A percentile compares a stretch with the other conserved stretches of the same genome.
These are phyloP conservation scores for Mollisiaceae sp. DNA, from an alignment of 2,329 filamentous ascomycete species.

Conservation along the genomic window DNA sequence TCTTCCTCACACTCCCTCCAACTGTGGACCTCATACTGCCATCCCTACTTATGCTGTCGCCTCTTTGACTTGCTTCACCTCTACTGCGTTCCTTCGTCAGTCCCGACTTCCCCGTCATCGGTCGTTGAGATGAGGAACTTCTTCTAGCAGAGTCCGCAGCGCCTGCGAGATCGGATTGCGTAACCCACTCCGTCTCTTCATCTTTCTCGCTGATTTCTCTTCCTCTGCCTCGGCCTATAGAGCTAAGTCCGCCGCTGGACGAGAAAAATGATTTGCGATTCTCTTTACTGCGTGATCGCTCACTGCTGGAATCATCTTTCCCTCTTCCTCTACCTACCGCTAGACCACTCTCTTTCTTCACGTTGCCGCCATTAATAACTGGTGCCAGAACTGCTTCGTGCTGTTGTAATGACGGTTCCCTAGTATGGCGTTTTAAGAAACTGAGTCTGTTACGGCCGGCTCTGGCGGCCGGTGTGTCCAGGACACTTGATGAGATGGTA, in stretches of 20 bases:
- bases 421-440: constrained; percentile 27
- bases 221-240: constrained; percentile 14
- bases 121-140: constrained; percentile 31
- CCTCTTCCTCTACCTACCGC: neutral
- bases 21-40: constrained; percentile 38
- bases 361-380: constrained; percentile 13
- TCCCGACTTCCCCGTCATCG: constrained; percentile 27
- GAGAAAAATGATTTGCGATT: constrained; percentile 33
- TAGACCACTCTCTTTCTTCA: neutral
- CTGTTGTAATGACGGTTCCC: constrained; percentile 2
- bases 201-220: constrained; percentile 15
- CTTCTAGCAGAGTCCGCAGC: constrained; percentile 20
- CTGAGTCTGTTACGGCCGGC: constrained; percentile 27
- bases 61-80: constrained; percentile 20
- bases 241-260: constrained; percentile 12
- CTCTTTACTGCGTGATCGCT: constrained; percentile 26
- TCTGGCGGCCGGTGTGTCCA: constrained; percentile 31
- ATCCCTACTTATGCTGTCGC: constrained; percentile 27
- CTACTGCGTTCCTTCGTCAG: constrained; percentile 3
- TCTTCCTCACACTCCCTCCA: constrained; percentile 41
- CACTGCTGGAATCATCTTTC: neutral
- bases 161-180: constrained; percentile 46
- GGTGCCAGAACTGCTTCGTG: constrained; percentile 18
- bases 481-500: constrained; percentile 34
- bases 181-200: constrained; percentile 33